Base-by-base conservation (phyloP, 2,329 filamentous ascomycete genomes). In the Ascocoryne sarcoides region DNA sequence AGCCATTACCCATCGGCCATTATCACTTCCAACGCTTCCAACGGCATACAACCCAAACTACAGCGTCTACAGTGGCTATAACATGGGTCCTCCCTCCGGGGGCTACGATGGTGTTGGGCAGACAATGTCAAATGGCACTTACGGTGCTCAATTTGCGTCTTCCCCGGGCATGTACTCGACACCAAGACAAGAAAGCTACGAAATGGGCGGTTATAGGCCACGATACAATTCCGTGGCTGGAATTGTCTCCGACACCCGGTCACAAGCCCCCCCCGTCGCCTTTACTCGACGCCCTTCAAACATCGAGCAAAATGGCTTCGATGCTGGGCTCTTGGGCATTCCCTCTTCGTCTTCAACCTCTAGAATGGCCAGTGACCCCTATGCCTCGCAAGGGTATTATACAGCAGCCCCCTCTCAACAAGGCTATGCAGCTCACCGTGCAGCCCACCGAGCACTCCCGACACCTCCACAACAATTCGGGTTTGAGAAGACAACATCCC, bases 1-100 rank as follows among this genome's bases (percentile, higher is more conserved):
- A 32, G 50, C 39, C 19, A 54, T 58, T 17, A 28, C 52, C 7
- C 50, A 52, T 36, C 50, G 51, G 10, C 42, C 51, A 21, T 52
- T 57, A 42, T 50, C 54, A 9, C 39, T 60, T 7, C 56, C 56
- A 15, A 54, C 48, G 16, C 57, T 51, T 15, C 50, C 50, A 14
- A 40, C 54, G 10, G 31, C 51, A 7, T 59, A 53, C 37, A 32
- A 34, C 12, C 30, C 47, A 14, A 32, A 35, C 3, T 45, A 48
- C 9, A 38, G 36, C 8, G 26, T 55, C 4, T 52, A 49, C 36
- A 43, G 32, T 19, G 48, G 43, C 20, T 56, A 56, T 38, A 19
- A 37, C 2, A 50, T 54, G 31, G 35, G 32, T 14, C 16, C 29
- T 15, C 15, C 9, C 14, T 30, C 47, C 9, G 32, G 35, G 4